Base-by-base conservation (phyloP, 352 stramenopile genomes). In the Phytophthora agathidicida region DNA sequence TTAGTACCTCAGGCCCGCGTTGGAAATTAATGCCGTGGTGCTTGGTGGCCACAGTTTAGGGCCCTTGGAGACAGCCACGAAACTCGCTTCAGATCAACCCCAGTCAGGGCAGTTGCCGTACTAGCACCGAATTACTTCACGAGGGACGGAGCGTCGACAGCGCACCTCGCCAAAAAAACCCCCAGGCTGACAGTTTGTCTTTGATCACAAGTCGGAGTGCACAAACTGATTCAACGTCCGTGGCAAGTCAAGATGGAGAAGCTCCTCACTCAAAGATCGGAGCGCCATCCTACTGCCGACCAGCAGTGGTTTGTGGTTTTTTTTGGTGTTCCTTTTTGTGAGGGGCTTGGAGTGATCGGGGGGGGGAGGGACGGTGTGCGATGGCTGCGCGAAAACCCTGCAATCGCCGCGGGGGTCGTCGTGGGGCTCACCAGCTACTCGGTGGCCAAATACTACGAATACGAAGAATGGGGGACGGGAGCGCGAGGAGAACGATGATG, bases 371-470 rank as follows among this genome's bases (percentile, higher is more conserved):
- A 82, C 3, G 81, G 77, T 2, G 74, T 90, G 28, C 67, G 73
- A 39, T 92, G 82, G 71, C 62, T 89, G 39, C 80, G 80, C 17
- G 76, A 90, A 38, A 87, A 92, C 33, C 78, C 83, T 7, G 77
- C 68, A 13, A 65, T 92, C 11, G 83, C 82, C 2, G 77, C 80
- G 0, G 79, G 78, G 2, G 80, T 86, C 51, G 70, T 86, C 19
- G 80, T 89, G 17, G 83, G 80, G 2, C 66, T 89, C 46, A 89
- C 83, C 2, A 85, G 78, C 57, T 83, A 87, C 38, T 88, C 80
- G 0, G 68, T 92, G 14, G 80, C 78, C 27, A 80, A 82, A 41
- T 90, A 89, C 69, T 87, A 88, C 31, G 76, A 83, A 11, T 53
- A 70, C 39, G 57, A 45, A 67, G 44, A 44, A 59, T 6, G 60